Conservation (phyloP, 2,329 filamentous ascomycete genomes). For the Aspergillus calidoustus region DNA sequence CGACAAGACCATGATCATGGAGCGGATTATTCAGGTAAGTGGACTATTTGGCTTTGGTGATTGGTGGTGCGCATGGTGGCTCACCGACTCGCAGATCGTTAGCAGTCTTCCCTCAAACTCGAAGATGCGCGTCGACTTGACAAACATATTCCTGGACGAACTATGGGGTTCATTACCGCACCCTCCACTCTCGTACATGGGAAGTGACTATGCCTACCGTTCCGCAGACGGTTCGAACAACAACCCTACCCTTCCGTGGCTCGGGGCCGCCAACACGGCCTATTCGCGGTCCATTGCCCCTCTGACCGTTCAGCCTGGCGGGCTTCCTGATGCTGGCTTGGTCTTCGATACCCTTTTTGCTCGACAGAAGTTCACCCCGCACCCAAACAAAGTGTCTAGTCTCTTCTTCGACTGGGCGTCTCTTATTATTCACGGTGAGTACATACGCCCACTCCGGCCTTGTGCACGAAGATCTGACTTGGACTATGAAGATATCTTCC, state of each 20-base stretch:
- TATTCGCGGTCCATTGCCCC: slow-evolving; percentile 70
- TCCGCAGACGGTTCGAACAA: slow-evolving; percentile 73
- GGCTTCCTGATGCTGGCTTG: slow-evolving; percentile 67
- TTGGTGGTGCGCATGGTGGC: background rate
- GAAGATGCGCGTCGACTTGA: slow-evolving; percentile 64
- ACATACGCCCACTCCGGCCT: background rate
- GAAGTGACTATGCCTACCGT: slow-evolving; percentile 66
- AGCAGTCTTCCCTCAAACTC: slow-evolving; percentile 67
- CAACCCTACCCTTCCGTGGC: slow-evolving; percentile 67
- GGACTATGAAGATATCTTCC: slow-evolving; percentile 63
- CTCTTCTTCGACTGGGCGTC: slow-evolving; percentile 75
- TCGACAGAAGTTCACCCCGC: slow-evolving; percentile 50
- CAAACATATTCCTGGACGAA: slow-evolving; percentile 68
- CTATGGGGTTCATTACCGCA: slow-evolving; percentile 76
- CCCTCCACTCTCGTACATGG: slow-evolving; percentile 66
- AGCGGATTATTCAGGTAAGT: slow-evolving; percentile 65
- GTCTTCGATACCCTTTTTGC: slow-evolving; percentile 52
- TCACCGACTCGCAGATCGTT: slow-evolving; percentile 56
- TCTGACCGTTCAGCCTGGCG: slow-evolving; percentile 62
- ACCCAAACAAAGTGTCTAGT: slow-evolving; percentile 74
- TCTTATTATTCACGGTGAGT: slow-evolving; percentile 69
- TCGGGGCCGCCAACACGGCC: slow-evolving; percentile 69
- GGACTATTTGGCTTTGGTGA: background rate
- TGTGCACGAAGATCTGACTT: background rate
- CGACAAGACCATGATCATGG: slow-evolving; percentile 80